Conservation (phyloP, 768 basidiomycete species). For the Suillus plorans region DNA sequence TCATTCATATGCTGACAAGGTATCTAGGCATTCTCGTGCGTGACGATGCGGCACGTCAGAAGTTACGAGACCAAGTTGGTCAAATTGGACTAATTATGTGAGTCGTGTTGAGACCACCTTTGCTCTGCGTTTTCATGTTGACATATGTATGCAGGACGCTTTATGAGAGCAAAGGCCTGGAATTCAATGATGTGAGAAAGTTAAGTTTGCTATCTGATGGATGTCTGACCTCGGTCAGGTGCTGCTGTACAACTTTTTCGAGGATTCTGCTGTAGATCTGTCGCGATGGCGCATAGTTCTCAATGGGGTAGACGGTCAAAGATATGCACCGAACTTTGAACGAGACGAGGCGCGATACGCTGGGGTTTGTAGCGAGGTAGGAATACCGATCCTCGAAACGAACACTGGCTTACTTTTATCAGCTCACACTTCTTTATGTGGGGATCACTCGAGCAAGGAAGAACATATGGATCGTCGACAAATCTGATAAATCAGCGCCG, state of each 20-base stretch:
- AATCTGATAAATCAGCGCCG: conserved; percentile 51
- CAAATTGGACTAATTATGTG: conserved; percentile 62
- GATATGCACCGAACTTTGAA: conserved; percentile 43
- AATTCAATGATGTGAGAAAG: conserved; percentile 20
- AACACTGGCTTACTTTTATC: neutral
- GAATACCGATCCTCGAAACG: conserved; percentile 6
- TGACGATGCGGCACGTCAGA: conserved; percentile 48
- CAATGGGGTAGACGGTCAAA: conserved; percentile 34
- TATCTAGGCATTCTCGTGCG: conserved; percentile 66
- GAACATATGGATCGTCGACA: conserved; percentile 72
- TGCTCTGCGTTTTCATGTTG: neutral
- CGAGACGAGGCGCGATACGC: conserved; percentile 46
- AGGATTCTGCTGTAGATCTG: conserved; percentile 51
- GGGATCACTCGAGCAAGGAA: conserved; percentile 69
- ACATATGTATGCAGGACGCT: conserved; percentile 22
- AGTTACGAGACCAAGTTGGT: conserved; percentile 52
- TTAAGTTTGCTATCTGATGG: too few relatives aligned
- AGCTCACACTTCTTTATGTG: conserved; percentile 71
- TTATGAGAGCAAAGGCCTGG: conserved; percentile 32
- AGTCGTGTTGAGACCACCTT: conserved; percentile 15
- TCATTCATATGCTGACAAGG: neutral
- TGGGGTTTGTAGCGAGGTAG: conserved; percentile 57
- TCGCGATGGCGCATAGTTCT: conserved; percentile 62
- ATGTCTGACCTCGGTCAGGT: conserved; percentile 43
- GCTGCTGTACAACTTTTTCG: conserved; percentile 72